A percentile compares a stretch with the other conserved stretches of the same genome.
These are phyloP conservation scores for Cryptosporidium andersoni DNA, from an alignment of 169 alveolate species.

Conservation along the genomic window DNA sequence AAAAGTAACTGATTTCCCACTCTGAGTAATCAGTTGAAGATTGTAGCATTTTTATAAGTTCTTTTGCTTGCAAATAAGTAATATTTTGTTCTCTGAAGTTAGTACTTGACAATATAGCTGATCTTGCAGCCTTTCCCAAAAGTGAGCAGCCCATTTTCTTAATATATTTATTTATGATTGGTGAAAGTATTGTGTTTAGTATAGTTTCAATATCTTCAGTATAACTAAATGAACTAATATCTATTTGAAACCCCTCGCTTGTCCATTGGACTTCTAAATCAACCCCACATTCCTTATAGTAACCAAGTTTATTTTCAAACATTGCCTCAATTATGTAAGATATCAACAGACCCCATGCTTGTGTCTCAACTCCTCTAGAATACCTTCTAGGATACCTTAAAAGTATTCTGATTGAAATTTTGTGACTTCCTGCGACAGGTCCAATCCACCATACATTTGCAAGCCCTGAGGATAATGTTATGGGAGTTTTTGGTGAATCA, in stretches of 20 bases:
- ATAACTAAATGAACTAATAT: constrained; percentile 37
- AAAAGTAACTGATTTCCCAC: constrained; percentile 56
- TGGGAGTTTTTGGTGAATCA: not conserved
- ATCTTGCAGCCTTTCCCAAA: not conserved
- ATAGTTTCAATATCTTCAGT: constrained; percentile 26
- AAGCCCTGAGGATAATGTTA: not conserved
- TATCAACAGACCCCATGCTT: constrained; percentile 54
- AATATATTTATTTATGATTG: constrained; percentile 2
- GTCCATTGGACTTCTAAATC: constrained; percentile 20
- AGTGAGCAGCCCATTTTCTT: constrained; percentile 4
- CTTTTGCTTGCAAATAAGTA: constrained; percentile 13
- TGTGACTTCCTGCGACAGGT: constrained; percentile 15
- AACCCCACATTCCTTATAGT: constrained; percentile 46
- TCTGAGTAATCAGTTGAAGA: constrained; percentile 16
- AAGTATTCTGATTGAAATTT: constrained; percentile 33
- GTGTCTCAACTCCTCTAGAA: constrained; percentile 55
- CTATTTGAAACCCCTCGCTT: constrained; percentile 21
- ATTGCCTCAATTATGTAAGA: constrained; percentile 4
- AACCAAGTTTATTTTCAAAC: constrained; percentile 20
- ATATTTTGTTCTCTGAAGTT: constrained; percentile 15
- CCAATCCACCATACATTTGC: constrained; percentile 62
- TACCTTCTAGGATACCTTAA: constrained; percentile 63
- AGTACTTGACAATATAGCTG: not conserved
- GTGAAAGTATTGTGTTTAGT: constrained; percentile 9
- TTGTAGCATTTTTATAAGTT: constrained; percentile 15